Percentiles rank a stretch among this genome's conserved stretches.
Conservation (phyloP, 2,329 filamentous ascomycete species). For the Didymellaceae sp. region DNA sequence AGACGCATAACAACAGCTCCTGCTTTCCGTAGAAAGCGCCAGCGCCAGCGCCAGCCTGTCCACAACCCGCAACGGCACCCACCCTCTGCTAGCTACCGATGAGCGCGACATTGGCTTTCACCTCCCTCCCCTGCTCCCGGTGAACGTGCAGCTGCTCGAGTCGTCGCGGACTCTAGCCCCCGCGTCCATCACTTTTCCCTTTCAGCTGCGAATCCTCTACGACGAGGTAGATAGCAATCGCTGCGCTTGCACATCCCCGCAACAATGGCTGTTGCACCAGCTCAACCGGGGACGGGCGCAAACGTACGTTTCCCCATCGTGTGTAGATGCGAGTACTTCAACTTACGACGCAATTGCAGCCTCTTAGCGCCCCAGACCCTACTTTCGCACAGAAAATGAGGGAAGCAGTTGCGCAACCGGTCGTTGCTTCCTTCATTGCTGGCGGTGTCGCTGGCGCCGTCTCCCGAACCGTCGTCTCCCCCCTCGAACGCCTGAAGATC, state of each 20-base stretch:
- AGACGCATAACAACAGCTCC: slow-evolving; percentile 22
- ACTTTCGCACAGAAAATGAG: slow-evolving; percentile 35
- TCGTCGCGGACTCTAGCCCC: slow-evolving; percentile 16
- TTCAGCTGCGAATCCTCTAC: slow-evolving; percentile 28
- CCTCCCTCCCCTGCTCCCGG: slow-evolving; percentile 28
- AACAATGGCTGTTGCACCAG: slow-evolving; percentile 26
- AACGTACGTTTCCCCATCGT: slow-evolving; percentile 30
- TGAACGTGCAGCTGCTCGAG: slow-evolving; percentile 30
- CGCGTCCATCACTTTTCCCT: slow-evolving; percentile 14
- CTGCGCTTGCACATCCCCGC: slow-evolving; percentile 17
- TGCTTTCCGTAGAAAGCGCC: slow-evolving; percentile 16
- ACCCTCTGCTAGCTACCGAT: slow-evolving; percentile 36
- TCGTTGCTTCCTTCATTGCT: slow-evolving; percentile 89
- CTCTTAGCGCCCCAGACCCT: slow-evolving; percentile 26
- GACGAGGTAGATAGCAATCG: slow-evolving; percentile 24
- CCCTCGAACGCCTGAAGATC: slow-evolving; percentile 94
- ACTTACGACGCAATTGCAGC: slow-evolving; percentile 25
- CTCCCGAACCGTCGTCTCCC: slow-evolving; percentile 96
- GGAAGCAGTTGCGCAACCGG: slow-evolving; percentile 72
- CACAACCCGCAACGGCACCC: no score
- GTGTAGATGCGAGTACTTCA: background rate
- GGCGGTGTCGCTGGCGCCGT: slow-evolving; percentile 95
- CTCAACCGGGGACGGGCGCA: slow-evolving; percentile 25
- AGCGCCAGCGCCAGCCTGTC: slow-evolving; percentile 26
- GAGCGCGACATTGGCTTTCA: slow-evolving; percentile 34